Evolutionary conservation across 2,329 filamentous ascomycete species (phyloP), one percentile per base, ranked within the genome.

Genomic region (Chrysosphaeria jannelii): DNA sequence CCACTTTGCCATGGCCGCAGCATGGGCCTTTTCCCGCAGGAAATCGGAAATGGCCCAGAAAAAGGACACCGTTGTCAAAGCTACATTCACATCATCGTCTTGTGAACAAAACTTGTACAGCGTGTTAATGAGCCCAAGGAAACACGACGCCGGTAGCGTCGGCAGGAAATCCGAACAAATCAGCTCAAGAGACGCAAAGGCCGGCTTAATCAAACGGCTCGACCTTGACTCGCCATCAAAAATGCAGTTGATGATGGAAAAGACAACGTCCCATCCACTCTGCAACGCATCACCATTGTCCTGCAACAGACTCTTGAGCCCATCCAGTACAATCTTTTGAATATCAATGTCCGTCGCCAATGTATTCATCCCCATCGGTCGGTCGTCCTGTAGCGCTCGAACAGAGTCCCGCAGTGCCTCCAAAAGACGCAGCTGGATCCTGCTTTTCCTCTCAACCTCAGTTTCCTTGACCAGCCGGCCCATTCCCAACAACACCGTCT

Each of bases 11-110:
- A n/a, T n/a, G n/a, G n/a, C n/a, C n/a, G n/a, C n/a, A n/a, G n/a
- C 21, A 67, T 53, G 0, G 53, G 49, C 27, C 50, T 51, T 25
- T 53, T 60, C 32, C 57, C 60, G 3, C 52, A 93, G 51, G 31
- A 79, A 85, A 40, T 91, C 79, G 0, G 81, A 90, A 6, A 91
- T 58, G 25, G 81, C 79, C 76, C 79, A 91, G 41, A 90, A 89
- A 38, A 89, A 85, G 0, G 81, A 90, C 6, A 90, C 74, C 1
- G 79, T 85, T 61, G 85, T 93, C 13, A 97, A 51, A 0, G 81
- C 81, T 36, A 93, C 88, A 34, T 97, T 97, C 18, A 97, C 53
- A 37, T 97, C 85, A 33, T 89, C 74, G 31, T 68, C 57, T 41
- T 97, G 85, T 1, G 66, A 69, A 34, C 75, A 78, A 42, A 93